Conservation (phyloP, 2,329 filamentous ascomycete species). For the Phialophora tarda region DNA sequence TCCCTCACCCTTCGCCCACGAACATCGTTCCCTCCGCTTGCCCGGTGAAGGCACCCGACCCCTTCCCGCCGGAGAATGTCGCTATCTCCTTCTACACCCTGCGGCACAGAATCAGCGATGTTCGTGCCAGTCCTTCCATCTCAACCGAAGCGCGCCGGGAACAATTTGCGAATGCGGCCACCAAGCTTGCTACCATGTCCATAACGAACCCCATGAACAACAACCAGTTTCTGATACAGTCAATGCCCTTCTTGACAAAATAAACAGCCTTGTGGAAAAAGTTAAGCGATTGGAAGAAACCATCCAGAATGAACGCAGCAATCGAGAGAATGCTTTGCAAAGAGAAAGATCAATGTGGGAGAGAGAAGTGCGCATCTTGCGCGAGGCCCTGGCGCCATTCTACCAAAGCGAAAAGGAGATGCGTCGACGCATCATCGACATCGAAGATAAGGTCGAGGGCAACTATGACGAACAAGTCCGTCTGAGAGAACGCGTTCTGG, state of each 20-base stretch:
- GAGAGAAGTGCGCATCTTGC: constrained; percentile 41
- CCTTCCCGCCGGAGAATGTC: constrained; percentile 43
- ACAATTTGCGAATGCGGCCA: constrained; percentile 55
- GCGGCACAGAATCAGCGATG: constrained; percentile 47
- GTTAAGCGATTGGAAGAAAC: constrained; percentile 40
- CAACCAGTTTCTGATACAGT: constrained; percentile 20
- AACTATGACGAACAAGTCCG: constrained; percentile 41
- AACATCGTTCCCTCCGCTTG: constrained; percentile 38
- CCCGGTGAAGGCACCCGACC: constrained; percentile 36
- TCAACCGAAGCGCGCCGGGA: constrained; percentile 45
- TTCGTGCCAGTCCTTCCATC: constrained; percentile 52
- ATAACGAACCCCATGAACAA: constrained; percentile 21
- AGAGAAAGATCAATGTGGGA: constrained; percentile 41
- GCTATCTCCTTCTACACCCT: constrained; percentile 42
- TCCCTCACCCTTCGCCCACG: constrained; percentile 34
- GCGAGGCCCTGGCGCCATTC: constrained; percentile 43
- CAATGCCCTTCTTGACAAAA: constrained; percentile 30
- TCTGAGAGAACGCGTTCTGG: constrained; percentile 40
- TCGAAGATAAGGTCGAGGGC: constrained; percentile 42
- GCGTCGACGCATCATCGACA: constrained; percentile 39
- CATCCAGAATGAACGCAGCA: constrained; percentile 39
- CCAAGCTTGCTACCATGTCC: constrained; percentile 54
- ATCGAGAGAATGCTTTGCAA: constrained; percentile 37
- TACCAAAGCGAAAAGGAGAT: constrained; percentile 42
- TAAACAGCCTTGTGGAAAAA: constrained; percentile 37